Conservation (phyloP, 768 basidiomycete species). For the Panaeolus cyanescens region DNA sequence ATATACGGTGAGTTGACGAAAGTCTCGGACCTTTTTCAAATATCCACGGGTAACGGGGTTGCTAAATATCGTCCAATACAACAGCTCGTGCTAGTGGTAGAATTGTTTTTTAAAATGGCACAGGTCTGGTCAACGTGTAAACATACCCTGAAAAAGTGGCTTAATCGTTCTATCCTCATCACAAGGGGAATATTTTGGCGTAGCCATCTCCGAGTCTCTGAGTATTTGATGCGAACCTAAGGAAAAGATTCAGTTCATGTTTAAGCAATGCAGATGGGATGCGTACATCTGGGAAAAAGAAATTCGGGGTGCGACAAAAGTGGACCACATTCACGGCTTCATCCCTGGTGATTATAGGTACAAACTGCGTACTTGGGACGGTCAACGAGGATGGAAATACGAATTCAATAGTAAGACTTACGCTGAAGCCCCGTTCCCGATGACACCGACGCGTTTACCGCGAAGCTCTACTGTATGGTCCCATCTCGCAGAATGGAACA, state of each 20-base stretch:
- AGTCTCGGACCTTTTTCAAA: slow-evolving; percentile 10
- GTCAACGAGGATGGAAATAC: not conserved
- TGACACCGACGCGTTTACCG: slow-evolving; percentile 53
- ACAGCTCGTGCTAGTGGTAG: not conserved
- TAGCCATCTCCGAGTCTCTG: not conserved
- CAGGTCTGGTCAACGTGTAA: no score
- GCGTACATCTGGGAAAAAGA: slow-evolving; percentile 48
- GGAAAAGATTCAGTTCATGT: not conserved
- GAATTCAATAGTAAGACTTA: slow-evolving; percentile 27
- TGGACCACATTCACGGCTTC: slow-evolving; percentile 43
- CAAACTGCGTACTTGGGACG: slow-evolving; percentile 47
- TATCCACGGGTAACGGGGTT: not conserved
- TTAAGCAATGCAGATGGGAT: not conserved
- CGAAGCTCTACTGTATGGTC: slow-evolving; percentile 36
- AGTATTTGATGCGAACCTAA: not conserved
- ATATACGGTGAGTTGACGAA: no score
- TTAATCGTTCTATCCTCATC: slow-evolving; percentile 3
- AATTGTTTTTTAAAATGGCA: no score
- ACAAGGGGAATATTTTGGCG: not conserved
- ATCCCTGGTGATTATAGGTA: slow-evolving; percentile 44
- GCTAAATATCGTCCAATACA: slow-evolving; percentile 5
- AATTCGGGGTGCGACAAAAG: slow-evolving; percentile 52
- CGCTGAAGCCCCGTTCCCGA: slow-evolving; percentile 62
- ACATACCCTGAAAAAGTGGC: slow-evolving; percentile 6
- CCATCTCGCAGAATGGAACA: slow-evolving; percentile 61